phyloP scores from a whole-genome alignment of 176 grass and related monocot species.

The Musa troglodytarum region DNA sequence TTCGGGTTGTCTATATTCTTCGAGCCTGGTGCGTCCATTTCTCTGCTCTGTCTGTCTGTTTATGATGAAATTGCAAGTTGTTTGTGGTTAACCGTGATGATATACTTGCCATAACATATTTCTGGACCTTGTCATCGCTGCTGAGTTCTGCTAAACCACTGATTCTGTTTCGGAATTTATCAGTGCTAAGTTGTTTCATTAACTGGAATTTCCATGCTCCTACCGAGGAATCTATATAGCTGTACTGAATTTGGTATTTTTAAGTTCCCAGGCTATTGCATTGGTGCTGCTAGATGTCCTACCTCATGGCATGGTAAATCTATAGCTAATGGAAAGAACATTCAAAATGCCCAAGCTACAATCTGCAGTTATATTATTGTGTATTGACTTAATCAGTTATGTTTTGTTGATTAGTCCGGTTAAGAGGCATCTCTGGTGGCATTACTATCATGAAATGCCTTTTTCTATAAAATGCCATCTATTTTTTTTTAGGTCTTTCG shows the following conservation, averaged over 20 bases:
- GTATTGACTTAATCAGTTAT: background rate
- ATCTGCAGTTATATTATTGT: background rate
- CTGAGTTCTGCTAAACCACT: background rate
- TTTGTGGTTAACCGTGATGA: background rate
- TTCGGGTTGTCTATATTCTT: constrained; percentile 97
- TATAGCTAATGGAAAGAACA: background rate
- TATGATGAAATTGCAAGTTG: background rate
- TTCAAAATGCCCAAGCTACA: background rate
- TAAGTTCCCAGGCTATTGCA: background rate
- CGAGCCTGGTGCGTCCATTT: constrained; percentile 49
- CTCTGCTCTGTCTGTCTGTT: background rate
- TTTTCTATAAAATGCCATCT: background rate
- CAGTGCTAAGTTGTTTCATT: background rate
- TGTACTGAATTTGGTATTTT: too few relatives aligned
- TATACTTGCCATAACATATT: too few relatives aligned
- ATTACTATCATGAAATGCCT: background rate
- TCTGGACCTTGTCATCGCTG: background rate
- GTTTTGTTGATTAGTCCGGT: too few relatives aligned
- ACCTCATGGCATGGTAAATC: background rate
- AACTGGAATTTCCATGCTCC: background rate
- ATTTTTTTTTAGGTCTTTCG: background rate
- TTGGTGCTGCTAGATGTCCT: background rate
- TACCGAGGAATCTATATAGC: background rate
- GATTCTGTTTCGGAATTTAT: background rate
- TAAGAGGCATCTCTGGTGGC: too few relatives aligned